Base-by-base conservation (phyloP, 2,329 filamentous ascomycete genomes). In the Cercospora zeina region DNA sequence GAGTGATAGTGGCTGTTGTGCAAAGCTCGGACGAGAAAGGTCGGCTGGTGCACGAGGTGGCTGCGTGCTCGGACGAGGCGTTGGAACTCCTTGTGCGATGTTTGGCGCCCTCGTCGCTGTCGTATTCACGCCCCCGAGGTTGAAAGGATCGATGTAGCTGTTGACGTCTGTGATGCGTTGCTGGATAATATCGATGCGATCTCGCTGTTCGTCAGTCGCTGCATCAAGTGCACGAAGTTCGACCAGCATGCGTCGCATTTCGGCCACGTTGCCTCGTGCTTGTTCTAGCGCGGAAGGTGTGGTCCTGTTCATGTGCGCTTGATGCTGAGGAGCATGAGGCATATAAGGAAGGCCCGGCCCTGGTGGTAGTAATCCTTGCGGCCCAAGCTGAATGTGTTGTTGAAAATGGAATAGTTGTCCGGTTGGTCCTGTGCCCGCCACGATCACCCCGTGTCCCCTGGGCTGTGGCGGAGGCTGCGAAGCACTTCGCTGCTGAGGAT, bases 191-290 rank as follows among this genome's bases (percentile, higher is more conserved):
- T 59, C 62, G 36, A 72, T 65, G 9, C 68, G 65, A 10, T 31
- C 60, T 10, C 65, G 62, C 36, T 67, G 61, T 31, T 73, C 68
- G 36, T 71, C 69, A 13, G 59, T 63, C 8, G 55, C 51, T 21
- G 49, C 63, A 33, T 64, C 61, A 8, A 62, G 36, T 11, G 24
- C 62, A 14, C 70, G 66, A 51, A 73, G 65, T 34, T 72, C 68
- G n/a, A 67, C 67, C 11, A 73, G 63, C 62, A 74, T 67, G 19
- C 70, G 68, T 7, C 66, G 66, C 70, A 74, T 73, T 56, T 73
- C 70, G 4, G 66, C 62, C 21, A 74, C 62, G 45, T 72, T 72
- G 9, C 72, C 67, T 11, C 72, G 67, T 11, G 72, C 72, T 55
- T 68, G 66, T 49, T 73, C 71, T 10, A 74, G 61, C 13, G 71